These are phyloP conservation scores for Kickxella alabastrina DNA, from an alignment of 192 early-diverging fungal species.

Conservation along the genomic window DNA sequence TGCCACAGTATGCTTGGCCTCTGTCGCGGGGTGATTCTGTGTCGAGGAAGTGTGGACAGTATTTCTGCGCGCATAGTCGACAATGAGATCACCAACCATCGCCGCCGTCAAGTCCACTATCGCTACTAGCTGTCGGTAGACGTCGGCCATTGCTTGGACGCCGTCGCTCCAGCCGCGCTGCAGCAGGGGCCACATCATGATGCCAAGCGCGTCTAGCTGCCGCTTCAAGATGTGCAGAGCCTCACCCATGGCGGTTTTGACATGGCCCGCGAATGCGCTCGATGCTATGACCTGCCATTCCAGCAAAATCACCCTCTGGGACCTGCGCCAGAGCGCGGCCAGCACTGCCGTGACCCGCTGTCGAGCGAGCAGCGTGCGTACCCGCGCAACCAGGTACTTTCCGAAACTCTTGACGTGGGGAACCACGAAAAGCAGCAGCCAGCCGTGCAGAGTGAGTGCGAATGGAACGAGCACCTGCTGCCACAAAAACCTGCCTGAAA, in stretches of 20 bases:
- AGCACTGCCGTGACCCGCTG: neutral
- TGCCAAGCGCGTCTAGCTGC: neutral
- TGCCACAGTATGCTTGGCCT: neutral
- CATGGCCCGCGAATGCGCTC: neutral
- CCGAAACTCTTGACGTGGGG: neutral
- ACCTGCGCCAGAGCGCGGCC: neutral
- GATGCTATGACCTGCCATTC: neutral
- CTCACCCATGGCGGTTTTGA: neutral
- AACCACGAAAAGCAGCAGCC: neutral
- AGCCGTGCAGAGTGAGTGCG: neutral
- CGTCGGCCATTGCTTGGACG: conserved; percentile 22
- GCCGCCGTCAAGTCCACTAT: conserved; percentile 19
- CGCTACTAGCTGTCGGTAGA: conserved; percentile 22
- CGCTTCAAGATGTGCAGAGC: neutral
- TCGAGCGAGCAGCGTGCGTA: neutral
- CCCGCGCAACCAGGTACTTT: neutral
- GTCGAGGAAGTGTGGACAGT: conserved; percentile 12
- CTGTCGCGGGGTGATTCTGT: neutral
- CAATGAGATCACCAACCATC: conserved; percentile 25
- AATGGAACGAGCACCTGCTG: neutral
- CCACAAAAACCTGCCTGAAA: conserved; percentile 2
- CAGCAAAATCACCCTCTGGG: neutral
- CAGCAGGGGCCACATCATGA: conserved; percentile 17
- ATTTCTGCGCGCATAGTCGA: conserved; percentile 27
- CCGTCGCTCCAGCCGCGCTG: conserved; percentile 17